phyloP scores from a whole-genome alignment of 176 grass and related monocot species.

The Oryza meridionalis region DNA sequence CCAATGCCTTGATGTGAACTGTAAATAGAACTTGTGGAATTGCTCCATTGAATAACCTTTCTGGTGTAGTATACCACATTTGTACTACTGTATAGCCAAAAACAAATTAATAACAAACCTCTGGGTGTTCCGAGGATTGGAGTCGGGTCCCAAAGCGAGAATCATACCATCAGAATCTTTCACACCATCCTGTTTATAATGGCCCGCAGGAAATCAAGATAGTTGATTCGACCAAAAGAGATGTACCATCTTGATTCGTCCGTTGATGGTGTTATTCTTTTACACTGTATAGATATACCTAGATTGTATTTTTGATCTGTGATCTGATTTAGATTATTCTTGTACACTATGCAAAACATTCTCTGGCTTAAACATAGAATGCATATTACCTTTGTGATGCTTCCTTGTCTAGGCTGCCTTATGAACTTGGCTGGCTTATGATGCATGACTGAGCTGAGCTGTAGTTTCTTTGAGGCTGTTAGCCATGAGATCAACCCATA shows the following conservation, averaged over 20 bases:
- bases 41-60: neutral
- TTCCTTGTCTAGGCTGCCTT: too few relatives aligned
- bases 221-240: neutral
- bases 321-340: constrained; percentile 22
- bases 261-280: too few relatives aligned
- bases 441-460: neutral
- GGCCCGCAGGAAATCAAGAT: constrained; percentile 31
- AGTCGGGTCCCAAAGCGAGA: neutral
- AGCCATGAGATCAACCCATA: neutral
- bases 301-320: too few relatives aligned
- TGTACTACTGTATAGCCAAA: neutral
- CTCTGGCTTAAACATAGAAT: neutral
- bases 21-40: neutral
- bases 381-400: neutral
- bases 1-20: constrained; percentile 1
- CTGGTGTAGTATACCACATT: neutral
- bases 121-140: neutral
- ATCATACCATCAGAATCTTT: neutral
- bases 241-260: neutral
- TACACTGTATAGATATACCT: too few relatives aligned
- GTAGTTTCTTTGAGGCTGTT: neutral
- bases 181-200: constrained; percentile 29
- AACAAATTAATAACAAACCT: neutral
- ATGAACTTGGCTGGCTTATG: neutral
- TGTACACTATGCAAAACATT: neutral